Evolutionary conservation across 2,329 filamentous ascomycete species (phyloP), one percentile per base, ranked within the genome.

Genomic region (Fusarium sp.): DNA sequence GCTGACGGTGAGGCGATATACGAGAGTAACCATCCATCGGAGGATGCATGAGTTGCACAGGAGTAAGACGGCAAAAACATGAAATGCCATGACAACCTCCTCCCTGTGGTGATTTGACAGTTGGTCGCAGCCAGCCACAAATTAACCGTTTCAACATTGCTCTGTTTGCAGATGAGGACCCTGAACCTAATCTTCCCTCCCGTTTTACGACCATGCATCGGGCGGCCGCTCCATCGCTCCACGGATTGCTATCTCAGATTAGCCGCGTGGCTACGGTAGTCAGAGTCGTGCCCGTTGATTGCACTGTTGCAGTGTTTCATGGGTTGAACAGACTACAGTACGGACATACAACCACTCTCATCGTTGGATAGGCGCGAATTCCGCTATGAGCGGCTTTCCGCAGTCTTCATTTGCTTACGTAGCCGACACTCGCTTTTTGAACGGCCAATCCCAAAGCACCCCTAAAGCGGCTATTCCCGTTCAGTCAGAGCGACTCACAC

Each of bases 331-430:
- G 31, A 23, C 42, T 17, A 14, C 17, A n/a, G n/a, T n/a, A n/a
- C n/a, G n/a, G n/a, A n/a, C n/a, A n/a, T n/a, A n/a, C n/a, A 20
- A 47, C 60, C 65, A 68, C 65, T 69, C 60, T 17, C 17, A 21
- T 62, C 35, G 17, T 21, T 25, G 41, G 33, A 54, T 69, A 68
- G 66, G 66, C 66, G 66, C 66, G 56, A 69, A 66, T 68, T 68
- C 66, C 66, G 66, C 66, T 58, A 33, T 51, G 48, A 43, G 43
- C 41, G 53, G 46, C 52, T 61, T 61, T 63, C 65, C 60, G 58
- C 65, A 41, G 43, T 55, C 35, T 52, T 61, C 46, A 68, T 72
- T 69, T 66, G 57, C 58, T 50, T 58, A 60, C 49, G 35, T 46
- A 53, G 20, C 18, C 41, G 58, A 62, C 31, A 13, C 18, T 41